Evolutionary conservation across 768 basidiomycete species (phyloP).

Genomic region (Lactarius quietus): DNA sequence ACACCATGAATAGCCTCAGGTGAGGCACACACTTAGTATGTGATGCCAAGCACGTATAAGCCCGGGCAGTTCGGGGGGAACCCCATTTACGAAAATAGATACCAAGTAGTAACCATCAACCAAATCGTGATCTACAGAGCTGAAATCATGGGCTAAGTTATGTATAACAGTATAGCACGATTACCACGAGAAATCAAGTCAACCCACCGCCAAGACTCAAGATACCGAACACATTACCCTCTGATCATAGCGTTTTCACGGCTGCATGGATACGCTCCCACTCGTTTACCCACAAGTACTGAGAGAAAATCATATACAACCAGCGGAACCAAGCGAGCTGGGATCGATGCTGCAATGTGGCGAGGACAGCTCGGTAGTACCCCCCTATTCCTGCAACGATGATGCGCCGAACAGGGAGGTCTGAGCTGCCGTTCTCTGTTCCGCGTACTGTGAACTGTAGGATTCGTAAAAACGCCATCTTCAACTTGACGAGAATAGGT

Average conservation of each 20-base stretch:
- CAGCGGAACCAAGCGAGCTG: slow-evolving; percentile 91
- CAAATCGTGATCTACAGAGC: not conserved
- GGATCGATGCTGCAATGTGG: slow-evolving; percentile 68
- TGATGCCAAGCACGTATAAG: too few relatives aligned
- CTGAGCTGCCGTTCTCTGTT: slow-evolving; percentile 5
- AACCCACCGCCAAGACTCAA: not conserved
- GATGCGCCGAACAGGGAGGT: slow-evolving; percentile 33
- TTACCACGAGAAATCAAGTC: not conserved
- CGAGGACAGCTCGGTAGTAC: slow-evolving; percentile 55
- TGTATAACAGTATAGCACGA: not conserved
- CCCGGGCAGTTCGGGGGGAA: too few relatives aligned
- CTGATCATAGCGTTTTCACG: not conserved
- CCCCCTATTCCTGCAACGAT: slow-evolving; percentile 56
- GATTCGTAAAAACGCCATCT: slow-evolving; percentile 30
- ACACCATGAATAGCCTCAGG: too few relatives aligned
- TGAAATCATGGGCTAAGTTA: not conserved
- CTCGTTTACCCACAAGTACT: slow-evolving; percentile 93
- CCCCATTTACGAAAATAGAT: not conserved
- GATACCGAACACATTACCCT: too few relatives aligned
- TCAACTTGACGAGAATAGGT: slow-evolving; percentile 48
- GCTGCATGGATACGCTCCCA: slow-evolving; percentile 54
- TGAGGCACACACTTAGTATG: too few relatives aligned
- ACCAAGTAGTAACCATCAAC: not conserved
- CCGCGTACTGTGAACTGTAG: slow-evolving; percentile 13
- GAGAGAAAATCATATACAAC: slow-evolving; percentile 73